phyloP scores from a whole-genome alignment of 495 filamentous ascomycete species.

The Daldinia vernicosa region DNA sequence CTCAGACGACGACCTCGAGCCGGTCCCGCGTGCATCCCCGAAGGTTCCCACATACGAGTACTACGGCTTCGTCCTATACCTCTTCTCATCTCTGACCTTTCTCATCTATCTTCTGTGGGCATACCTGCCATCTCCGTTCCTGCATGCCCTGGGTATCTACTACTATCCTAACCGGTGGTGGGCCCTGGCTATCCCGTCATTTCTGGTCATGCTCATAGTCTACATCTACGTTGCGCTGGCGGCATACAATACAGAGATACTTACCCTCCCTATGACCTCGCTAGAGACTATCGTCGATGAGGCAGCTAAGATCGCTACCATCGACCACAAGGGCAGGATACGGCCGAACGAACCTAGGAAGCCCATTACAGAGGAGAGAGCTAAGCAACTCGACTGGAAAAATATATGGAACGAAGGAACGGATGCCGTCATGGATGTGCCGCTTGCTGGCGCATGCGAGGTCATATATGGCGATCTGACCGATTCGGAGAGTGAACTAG shows the following conservation, averaged over 20 bases:
- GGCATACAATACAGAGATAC: constrained; percentile 85
- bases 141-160: constrained; percentile 91
- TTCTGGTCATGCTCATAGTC: constrained; percentile 85
- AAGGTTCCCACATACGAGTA: constrained; percentile 98
- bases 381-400: constrained; percentile 73
- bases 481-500: constrained; percentile 34
- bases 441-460: constrained; percentile 96
- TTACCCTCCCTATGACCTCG: constrained; percentile 81
- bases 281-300: constrained; percentile 94
- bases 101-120: constrained; percentile 93
- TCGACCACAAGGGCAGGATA: constrained; percentile 75
- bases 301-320: constrained; percentile 81
- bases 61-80: constrained; percentile 96
- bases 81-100: constrained; percentile 81
- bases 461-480: constrained; percentile 72
- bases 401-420: constrained; percentile 89
- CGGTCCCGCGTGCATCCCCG: constrained; percentile 85
- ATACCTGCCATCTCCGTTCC: constrained; percentile 88
- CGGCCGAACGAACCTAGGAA: constrained; percentile 61
- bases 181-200: constrained; percentile 89
- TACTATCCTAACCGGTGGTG: constrained; percentile 99
- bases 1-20: constrained; percentile 84
- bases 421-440: constrained; percentile 97
- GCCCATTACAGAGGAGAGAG: constrained; percentile 58
- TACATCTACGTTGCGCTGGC: constrained; percentile 96